These are phyloP conservation scores for Microsporum ferrugineum DNA, from an alignment of 2,329 filamentous ascomycete genomes.

Conservation along the genomic window DNA sequence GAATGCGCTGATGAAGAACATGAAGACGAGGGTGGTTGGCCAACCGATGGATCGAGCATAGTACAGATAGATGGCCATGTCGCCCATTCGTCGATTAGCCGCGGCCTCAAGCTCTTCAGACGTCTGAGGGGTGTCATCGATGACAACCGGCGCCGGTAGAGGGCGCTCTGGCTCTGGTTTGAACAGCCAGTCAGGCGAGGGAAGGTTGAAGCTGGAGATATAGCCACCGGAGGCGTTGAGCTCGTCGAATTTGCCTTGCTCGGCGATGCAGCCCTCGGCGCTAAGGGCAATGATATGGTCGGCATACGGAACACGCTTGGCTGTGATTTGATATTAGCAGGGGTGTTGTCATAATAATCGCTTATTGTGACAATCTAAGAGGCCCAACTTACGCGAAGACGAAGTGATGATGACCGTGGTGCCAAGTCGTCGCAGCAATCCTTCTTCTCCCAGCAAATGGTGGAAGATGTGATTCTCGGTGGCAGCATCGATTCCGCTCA, in stretches of 20 bases:
- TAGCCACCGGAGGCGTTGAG: constrained; percentile 31
- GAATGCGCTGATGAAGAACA: constrained; percentile 28
- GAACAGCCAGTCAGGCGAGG: constrained; percentile 22
- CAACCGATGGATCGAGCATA: constrained; percentile 31
- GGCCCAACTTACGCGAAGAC: constrained; percentile 21
- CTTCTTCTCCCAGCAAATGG: constrained; percentile 36
- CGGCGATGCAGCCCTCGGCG: constrained; percentile 27
- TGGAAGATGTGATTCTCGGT: constrained; percentile 41
- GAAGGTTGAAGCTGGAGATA: constrained; percentile 30
- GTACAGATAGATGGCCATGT: constrained; percentile 34
- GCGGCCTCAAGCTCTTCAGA: constrained; percentile 18
- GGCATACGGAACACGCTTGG: constrained; percentile 32
- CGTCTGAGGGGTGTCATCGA: constrained; percentile 8
- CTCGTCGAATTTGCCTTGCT: constrained; percentile 32
- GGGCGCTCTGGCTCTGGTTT: constrained; percentile 11
- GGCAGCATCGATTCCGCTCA: constrained; percentile 41
- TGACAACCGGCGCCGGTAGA: neutral
- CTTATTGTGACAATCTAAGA: neutral
- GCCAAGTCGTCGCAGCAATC: constrained; percentile 33
- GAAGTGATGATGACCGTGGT: constrained; percentile 32
- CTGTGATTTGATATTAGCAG: constrained; percentile 14
- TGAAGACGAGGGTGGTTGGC: constrained; percentile 25
- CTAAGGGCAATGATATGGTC: constrained; percentile 35
- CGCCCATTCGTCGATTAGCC: constrained; percentile 28
- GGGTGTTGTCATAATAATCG: neutral